These are phyloP conservation scores for Orbilia javanica DNA, from an alignment of 2,329 filamentous ascomycete genomes.

Conservation along the genomic window DNA sequence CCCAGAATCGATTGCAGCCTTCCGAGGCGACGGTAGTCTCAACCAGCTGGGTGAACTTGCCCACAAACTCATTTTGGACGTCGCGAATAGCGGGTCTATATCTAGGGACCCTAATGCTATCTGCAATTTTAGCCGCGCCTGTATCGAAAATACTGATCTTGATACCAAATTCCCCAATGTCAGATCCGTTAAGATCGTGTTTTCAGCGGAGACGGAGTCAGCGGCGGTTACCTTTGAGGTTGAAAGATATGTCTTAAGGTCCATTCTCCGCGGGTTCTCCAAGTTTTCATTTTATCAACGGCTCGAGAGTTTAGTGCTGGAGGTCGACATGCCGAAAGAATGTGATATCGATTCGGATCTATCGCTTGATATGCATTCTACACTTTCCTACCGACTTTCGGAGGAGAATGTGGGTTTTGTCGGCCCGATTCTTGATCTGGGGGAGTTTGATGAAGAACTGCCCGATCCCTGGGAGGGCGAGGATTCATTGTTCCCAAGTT, in stretches of 20 bases:
- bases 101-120: neutral
- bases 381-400: neutral
- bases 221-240: neutral
- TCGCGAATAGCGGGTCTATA: neutral
- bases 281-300: neutral
- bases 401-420: neutral
- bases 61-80: neutral
- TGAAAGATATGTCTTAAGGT: neutral
- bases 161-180: neutral
- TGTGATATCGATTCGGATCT: neutral
- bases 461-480: neutral
- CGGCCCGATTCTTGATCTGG: neutral
- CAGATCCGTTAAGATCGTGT: neutral
- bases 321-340: neutral
- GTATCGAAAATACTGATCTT: neutral
- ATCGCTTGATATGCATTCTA: neutral
- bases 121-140: neutral
- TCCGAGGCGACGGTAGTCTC: slow-evolving; percentile 11
- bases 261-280: neutral
- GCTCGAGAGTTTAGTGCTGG: neutral
- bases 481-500: neutral
- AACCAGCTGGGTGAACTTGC: neutral
- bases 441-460: neutral
- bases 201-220: neutral
- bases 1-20: slow-evolving; percentile 23